These are phyloP conservation scores for Jaltomata sinuosa DNA, from an alignment of 257 asterid genomes.

Conservation along the genomic window DNA sequence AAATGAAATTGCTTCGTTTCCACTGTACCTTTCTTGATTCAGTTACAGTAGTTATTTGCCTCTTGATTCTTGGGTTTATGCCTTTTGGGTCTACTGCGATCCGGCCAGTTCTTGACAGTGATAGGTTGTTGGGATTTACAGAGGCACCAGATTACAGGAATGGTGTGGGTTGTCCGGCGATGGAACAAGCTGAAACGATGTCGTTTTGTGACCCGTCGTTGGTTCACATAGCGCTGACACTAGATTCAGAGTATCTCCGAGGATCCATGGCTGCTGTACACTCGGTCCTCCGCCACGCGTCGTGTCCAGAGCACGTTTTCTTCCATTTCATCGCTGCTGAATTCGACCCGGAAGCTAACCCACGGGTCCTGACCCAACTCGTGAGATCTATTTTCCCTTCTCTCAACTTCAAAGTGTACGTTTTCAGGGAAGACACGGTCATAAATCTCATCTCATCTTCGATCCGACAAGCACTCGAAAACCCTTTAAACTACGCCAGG, in stretches of 20 bases:
- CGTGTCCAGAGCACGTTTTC: conserved; percentile 3
- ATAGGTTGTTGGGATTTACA: not conserved
- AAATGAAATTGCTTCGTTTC: not conserved
- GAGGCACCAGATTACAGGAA: conserved; percentile 3
- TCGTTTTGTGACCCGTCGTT: not conserved
- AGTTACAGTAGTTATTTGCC: not conserved
- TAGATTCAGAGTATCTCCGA: conserved; percentile 3
- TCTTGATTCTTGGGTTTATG: not conserved
- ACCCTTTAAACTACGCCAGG: conserved; percentile 3
- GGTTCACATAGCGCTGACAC: not conserved
- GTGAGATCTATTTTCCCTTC: conserved; percentile 4
- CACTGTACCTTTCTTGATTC: too few relatives aligned
- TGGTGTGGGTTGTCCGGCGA: not conserved
- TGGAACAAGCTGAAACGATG: not conserved
- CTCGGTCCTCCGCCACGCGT: conserved; percentile 9
- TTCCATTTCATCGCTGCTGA: not conserved
- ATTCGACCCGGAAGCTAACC: not conserved
- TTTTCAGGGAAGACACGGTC: conserved; percentile 1
- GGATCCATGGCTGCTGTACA: conserved; percentile 6
- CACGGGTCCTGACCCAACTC: not conserved
- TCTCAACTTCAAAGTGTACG: not conserved
- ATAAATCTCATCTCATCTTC: not conserved
- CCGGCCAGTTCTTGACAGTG: not conserved
- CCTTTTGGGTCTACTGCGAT: not conserved
- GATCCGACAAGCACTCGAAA: conserved; percentile 1